These are phyloP conservation scores for Mollisia scopiformis DNA, from an alignment of 2,329 filamentous ascomycete genomes.

Conservation along the genomic window DNA sequence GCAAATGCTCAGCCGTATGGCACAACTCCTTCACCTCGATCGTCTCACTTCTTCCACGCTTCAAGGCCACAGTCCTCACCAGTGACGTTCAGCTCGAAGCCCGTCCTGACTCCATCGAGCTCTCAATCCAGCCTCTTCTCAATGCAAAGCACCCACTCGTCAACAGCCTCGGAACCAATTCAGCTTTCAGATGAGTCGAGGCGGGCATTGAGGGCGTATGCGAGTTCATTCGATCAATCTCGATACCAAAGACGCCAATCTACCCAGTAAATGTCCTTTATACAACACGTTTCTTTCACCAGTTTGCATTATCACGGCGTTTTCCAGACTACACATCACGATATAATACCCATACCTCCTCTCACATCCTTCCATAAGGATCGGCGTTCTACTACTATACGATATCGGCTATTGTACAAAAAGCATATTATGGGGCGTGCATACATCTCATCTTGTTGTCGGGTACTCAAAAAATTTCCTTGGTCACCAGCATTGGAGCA, in stretches of 20 bases:
- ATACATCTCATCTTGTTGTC: conserved; percentile 25
- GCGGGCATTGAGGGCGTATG: conserved; percentile 82
- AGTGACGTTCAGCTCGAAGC: conserved; percentile 40
- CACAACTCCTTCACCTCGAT: conserved; percentile 46
- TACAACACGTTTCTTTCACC: conserved; percentile 13
- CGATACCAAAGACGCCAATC: conserved; percentile 38
- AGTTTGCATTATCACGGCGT: conserved; percentile 30
- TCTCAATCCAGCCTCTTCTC: conserved; percentile 86
- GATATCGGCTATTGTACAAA: conserved; percentile 34
- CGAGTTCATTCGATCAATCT: conserved; percentile 81
- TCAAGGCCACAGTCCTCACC: conserved; percentile 51
- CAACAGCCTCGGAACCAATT: conserved; percentile 52
- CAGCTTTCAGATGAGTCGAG: conserved; percentile 76
- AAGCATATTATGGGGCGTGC: conserved; percentile 32
- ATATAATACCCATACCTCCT: conserved; percentile 34
- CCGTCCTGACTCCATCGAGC: conserved; percentile 69
- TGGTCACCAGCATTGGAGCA: conserved; percentile 26
- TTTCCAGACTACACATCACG: conserved; percentile 26
- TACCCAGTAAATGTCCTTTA: conserved; percentile 26
- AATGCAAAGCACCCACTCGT: conserved; percentile 64
- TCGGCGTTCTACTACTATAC: conserved; percentile 31
- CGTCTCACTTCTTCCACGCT: conserved; percentile 47
- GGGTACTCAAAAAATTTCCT: conserved; percentile 28
- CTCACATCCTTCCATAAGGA: conserved; percentile 28
- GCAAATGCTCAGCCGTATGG: conserved; percentile 62